A percentile compares a stretch with the other conserved stretches of the same genome.
These are phyloP conservation scores for Helotiales sp. DNA, from an alignment of 2,329 filamentous ascomycete genomes.

Conservation along the genomic window DNA sequence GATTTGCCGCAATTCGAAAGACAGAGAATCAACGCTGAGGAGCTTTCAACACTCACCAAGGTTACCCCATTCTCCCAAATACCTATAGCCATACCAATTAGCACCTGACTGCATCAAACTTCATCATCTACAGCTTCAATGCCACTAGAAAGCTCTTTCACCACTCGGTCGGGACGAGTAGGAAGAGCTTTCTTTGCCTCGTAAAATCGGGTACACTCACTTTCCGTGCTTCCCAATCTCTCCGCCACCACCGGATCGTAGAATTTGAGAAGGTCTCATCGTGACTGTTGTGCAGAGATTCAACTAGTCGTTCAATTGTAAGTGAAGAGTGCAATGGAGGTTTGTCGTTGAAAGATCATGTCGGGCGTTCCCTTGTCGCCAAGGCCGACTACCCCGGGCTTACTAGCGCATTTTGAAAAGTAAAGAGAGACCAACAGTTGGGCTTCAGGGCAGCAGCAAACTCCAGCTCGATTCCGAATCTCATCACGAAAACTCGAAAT, in stretches of 20 bases:
- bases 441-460: slow-evolving; percentile 7
- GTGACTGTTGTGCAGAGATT: slow-evolving; percentile 32
- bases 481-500: slow-evolving; percentile 15
- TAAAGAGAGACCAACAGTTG: slow-evolving; percentile 29
- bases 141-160: slow-evolving; percentile 13
- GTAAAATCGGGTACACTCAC: slow-evolving; percentile 36
- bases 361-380: slow-evolving; percentile 21
- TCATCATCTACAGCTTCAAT: slow-evolving; percentile 16
- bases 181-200: slow-evolving; percentile 23
- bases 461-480: slow-evolving; percentile 3
- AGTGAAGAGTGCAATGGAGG: slow-evolving; percentile 22
- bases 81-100: slow-evolving; percentile 38
- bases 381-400: slow-evolving; percentile 25
- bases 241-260: slow-evolving; percentile 41
- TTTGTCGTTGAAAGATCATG: slow-evolving; percentile 27
- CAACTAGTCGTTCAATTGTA: slow-evolving; percentile 33
- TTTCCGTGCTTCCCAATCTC: slow-evolving; percentile 45
- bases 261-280: slow-evolving; percentile 43
- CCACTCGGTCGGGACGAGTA: slow-evolving; percentile 8
- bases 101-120: slow-evolving; percentile 17
- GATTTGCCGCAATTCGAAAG: slow-evolving; percentile 13
- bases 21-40: slow-evolving; percentile 9
- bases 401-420: slow-evolving; percentile 40
- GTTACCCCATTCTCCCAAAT: slow-evolving; percentile 43
- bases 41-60: slow-evolving; percentile 41